Base-by-base conservation (phyloP, 768 basidiomycete genomes). In the Dioszegia crocea region DNA sequence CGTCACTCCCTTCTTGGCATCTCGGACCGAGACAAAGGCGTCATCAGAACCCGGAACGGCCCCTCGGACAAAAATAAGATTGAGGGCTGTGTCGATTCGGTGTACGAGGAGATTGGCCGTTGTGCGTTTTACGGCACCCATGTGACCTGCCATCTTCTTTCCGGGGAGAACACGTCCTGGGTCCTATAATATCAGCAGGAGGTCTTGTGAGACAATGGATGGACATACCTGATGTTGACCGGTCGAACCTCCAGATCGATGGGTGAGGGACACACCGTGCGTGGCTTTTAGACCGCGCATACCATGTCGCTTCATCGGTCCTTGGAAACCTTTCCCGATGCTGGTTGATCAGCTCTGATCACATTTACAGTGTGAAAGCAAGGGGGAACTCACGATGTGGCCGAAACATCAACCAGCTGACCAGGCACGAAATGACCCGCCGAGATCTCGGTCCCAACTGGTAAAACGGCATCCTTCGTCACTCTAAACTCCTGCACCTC, bases 361-460 rank as follows among this genome's bases (percentile, higher is more conserved):
- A 12, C 21, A 3, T 17, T 27, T 19, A 33, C 14, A n/a, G n/a
- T 21, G 38, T n/a, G 4, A 10, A 17, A 21, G 3, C 17, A 45
- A 21, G 41, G 11, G 4, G 26, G 3, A 41, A 83, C 89, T 66
- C 70, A 98, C 94, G 89, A 90, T 64, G 88, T 88, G 6, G 88
- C 88, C 61, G 88, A 82, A 5, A 92, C 88, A 76, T 98, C 94
- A 12, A 98, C 90, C 71, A 82, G 91, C 75, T 99, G 96, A 0
- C 96, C 96, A 0, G 96, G 96, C 8, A 98, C 96, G 68, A 94
- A 98, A 76, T 99, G 96, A 41, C 88, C 82, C 0, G 92, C 91
- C 46, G 88, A 91, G 38, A 99, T 71, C 12, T 85, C 88, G 0
- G 93, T 92, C 29, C 94, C 96, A 30, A 94, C 83, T 8, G 89